phyloP scores from a whole-genome alignment of 441 rosid species.

The Gossypium trilobum region DNA sequence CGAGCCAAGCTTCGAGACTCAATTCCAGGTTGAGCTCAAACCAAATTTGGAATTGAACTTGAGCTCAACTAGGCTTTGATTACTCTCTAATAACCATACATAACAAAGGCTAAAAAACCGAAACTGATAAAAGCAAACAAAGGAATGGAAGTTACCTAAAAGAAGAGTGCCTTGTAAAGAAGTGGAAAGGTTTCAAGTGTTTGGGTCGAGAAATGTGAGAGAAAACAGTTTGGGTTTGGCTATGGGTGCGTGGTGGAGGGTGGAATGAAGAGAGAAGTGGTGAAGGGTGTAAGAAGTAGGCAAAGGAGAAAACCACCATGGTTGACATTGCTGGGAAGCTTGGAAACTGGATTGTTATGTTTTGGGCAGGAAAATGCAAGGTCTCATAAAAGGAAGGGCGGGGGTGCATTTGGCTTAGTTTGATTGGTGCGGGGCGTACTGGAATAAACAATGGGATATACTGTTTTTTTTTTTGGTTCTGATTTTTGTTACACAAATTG shows the following conservation, averaged over 20 bases:
- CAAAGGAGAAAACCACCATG: constrained; percentile 26
- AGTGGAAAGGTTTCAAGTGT: constrained; percentile 9
- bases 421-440: background rate
- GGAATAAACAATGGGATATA: background rate
- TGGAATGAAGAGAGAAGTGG: constrained; percentile 18
- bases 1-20: background rate
- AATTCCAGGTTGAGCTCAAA: background rate
- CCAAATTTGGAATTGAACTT: background rate
- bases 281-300: constrained; percentile 25
- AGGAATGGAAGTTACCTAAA: constrained; percentile 27
- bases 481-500: no score
- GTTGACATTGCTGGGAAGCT: constrained; percentile 25
- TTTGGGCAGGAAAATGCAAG: background rate
- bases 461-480: background rate
- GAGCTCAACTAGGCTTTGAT: background rate
- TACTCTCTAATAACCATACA: background rate
- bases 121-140: background rate
- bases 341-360: background rate
- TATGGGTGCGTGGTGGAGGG: constrained; percentile 12
- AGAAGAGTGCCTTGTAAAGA: constrained; percentile 18
- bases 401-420: constrained; percentile 12
- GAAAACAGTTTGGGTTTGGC: constrained; percentile 4
- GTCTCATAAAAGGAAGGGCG: background rate
- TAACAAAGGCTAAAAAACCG: background rate
- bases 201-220: background rate